Percentiles rank a stretch among this genome's conserved stretches.
Evolutionary conservation across 2,329 filamentous ascomycete genomes (phyloP).

Genomic region (Beauveria bassiana): DNA sequence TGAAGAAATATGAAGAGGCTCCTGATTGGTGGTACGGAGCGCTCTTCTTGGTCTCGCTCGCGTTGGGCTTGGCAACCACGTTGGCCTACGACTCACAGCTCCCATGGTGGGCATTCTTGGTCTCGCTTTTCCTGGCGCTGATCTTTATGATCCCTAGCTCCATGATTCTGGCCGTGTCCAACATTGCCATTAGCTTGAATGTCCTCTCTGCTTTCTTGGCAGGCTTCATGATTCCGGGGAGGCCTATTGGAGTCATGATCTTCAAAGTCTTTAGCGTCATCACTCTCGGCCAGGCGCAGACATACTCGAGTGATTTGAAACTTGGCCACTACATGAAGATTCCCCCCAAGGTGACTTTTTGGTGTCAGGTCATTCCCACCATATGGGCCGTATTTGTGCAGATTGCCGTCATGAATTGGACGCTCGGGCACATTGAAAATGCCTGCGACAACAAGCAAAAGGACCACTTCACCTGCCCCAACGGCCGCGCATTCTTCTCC

Average conservation of each 20-base stretch:
- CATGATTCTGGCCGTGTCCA: constrained; percentile 27
- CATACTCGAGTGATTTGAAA: constrained; percentile 41
- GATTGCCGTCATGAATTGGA: constrained; percentile 37
- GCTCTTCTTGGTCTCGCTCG: constrained; percentile 25
- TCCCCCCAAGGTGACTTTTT: constrained; percentile 29
- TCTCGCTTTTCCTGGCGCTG: constrained; percentile 20
- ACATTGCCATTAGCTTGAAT: constrained; percentile 30
- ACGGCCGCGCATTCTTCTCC: constrained; percentile 39
- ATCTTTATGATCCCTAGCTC: constrained; percentile 19
- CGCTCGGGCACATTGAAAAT: constrained; percentile 36
- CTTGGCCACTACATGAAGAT: constrained; percentile 44
- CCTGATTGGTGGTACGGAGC: constrained; percentile 33
- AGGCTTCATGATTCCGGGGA: constrained; percentile 20
- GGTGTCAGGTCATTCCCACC: constrained; percentile 33
- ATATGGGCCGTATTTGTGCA: constrained; percentile 39
- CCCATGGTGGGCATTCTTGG: constrained; percentile 23
- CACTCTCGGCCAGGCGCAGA: constrained; percentile 32
- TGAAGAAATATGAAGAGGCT: constrained; percentile 26
- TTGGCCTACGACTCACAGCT: constrained; percentile 20
- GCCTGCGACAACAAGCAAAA: constrained; percentile 32
- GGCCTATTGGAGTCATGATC: constrained; percentile 19
- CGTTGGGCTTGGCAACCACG: constrained; percentile 23
- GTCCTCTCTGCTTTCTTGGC: constrained; percentile 32
- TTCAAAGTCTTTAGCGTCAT: constrained; percentile 21
- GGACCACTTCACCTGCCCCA: constrained; percentile 29